Evolutionary conservation across 495 filamentous ascomycete genomes (phyloP).

Genomic region (Penicillium steckii): DNA sequence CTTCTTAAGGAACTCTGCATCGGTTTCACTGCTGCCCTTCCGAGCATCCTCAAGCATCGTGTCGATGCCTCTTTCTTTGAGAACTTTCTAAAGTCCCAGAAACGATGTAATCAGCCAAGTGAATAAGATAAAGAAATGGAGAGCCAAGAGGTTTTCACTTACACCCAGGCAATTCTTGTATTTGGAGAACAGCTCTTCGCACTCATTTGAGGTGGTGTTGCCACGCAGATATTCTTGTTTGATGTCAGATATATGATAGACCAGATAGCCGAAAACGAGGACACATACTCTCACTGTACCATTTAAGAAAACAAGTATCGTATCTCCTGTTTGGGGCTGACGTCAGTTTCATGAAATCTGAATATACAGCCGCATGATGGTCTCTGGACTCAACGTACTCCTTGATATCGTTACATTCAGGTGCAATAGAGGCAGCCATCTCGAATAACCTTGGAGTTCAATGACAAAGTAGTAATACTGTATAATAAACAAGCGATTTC

Average conservation of each 20-base stretch:
- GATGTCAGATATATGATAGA: slow-evolving; percentile 7
- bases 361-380: slow-evolving; percentile 4
- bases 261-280: neutral
- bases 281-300: slow-evolving; percentile 88
- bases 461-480: neutral
- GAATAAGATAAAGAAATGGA: neutral
- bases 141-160: slow-evolving; percentile 24
- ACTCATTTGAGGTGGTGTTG: slow-evolving; percentile 77
- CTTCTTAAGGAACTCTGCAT: slow-evolving; percentile 65
- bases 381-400: slow-evolving; percentile 56
- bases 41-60: slow-evolving; percentile 81
- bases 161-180: slow-evolving; percentile 82
- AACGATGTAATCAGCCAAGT: neutral
- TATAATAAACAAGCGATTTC: neutral
- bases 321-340: slow-evolving; percentile 68
- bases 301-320: slow-evolving; percentile 90
- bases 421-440: slow-evolving; percentile 60
- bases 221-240: slow-evolving; percentile 79
- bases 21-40: slow-evolving; percentile 77
- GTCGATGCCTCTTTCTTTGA: slow-evolving; percentile 85
- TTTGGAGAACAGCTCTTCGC: slow-evolving; percentile 75
- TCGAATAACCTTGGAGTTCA: neutral
- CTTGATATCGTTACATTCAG: slow-evolving; percentile 84
- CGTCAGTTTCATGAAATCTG: neutral
- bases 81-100: slow-evolving; percentile 55